Evolutionary conservation across 139 green algal genomes (phyloP), one percentile per base, ranked within the genome.

Genomic region (Micromonas pusilla): DNA sequence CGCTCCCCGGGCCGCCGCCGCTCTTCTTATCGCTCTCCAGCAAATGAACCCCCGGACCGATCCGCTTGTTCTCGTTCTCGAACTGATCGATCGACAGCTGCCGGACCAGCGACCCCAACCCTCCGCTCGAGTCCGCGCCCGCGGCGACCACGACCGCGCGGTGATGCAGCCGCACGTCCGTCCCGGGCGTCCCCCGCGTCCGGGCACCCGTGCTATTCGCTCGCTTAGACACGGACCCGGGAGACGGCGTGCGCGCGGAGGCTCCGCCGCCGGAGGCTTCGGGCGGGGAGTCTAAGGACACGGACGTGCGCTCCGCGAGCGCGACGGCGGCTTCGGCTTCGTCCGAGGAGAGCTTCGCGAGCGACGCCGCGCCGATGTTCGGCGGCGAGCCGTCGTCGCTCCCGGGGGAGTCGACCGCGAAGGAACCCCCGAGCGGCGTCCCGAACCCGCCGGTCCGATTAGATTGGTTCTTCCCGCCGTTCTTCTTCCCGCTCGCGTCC

Each of bases 41-140:
- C n/a, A n/a, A n/a, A n/a, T n/a, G n/a, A n/a, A 36, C 80, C 16
- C 82, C 73, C 74, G 87, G 81, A 73, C 83, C 89, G 39, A 98
- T 93, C 23, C 94, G 84, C 62, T 92, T 84, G 1, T 89, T 89
- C 84, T 99, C 95, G 66, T 99, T 97, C 83, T 99, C 92, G 82
- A 99, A 96, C 88, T 97, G 92, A 80, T 99, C 95, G 26, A 99
- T 97, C 1, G 86, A 94, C 53, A 99, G 87, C 88, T 99, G 91
- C 45, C 92, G 81, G 54, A 97, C 91, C 32, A 97, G 80, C 39
- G 93, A 90, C 6, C 90, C 86, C 66, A 96, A 52, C 30, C 72
- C 76, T 28, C 85, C 84, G 52, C 86, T 70, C 20, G 3, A 52
- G 19, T 83, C 79, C 25, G 67, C 2, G 53, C 73, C 77, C 62